These are phyloP conservation scores for Punica granatum DNA, from an alignment of 345 rosid genomes.

Conservation along the genomic window DNA sequence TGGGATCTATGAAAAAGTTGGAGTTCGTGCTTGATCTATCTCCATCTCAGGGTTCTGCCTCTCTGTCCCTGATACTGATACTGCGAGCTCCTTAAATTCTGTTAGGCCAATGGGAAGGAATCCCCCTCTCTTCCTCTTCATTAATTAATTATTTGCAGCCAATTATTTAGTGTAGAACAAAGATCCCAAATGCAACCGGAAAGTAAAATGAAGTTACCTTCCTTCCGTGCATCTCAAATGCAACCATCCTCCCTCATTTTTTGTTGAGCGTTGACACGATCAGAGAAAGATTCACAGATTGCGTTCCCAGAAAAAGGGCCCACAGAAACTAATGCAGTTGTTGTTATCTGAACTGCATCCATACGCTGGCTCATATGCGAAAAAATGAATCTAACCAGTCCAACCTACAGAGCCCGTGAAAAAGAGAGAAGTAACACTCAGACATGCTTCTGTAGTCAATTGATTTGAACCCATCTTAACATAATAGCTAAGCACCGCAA, in stretches of 20 bases:
- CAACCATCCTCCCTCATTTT: no score
- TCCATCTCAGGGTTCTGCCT: neutral
- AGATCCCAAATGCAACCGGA: no score
- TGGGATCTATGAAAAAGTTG: neutral
- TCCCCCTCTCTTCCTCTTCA: neutral
- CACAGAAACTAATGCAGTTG: neutral
- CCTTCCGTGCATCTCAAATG: no score
- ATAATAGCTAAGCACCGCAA: no score
- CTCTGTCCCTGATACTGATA: neutral
- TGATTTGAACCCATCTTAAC: no score
- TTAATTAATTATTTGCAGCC: neutral
- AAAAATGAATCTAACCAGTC: no score
- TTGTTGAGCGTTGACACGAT: no score
- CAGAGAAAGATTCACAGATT: neutral
- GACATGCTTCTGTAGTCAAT: no score
- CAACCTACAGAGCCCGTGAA: no score
- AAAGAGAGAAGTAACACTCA: no score
- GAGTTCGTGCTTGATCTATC: neutral
- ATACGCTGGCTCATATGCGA: neutral
- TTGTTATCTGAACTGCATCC: neutral
- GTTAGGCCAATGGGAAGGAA: neutral
- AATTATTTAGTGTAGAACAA: no score
- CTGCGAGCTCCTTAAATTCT: neutral
- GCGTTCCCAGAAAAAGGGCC: neutral
- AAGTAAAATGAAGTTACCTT: neutral